Percentiles rank a stretch among this genome's conserved stretches.
phyloP scores from a whole-genome alignment of 2,329 filamentous ascomycete genomes.

The Elsinoe fawcettii region DNA sequence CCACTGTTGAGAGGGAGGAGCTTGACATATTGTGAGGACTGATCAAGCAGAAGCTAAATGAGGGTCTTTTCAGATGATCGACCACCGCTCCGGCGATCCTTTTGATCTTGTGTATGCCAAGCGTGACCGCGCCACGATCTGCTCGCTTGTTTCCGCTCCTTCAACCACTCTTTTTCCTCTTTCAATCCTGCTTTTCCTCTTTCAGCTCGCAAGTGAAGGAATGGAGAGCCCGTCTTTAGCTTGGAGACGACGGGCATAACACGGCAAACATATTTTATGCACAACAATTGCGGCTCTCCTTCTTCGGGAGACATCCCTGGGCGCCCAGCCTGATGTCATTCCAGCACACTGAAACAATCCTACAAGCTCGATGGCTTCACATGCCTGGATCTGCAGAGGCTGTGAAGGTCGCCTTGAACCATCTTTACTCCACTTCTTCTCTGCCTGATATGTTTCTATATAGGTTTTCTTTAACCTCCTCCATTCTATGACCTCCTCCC shows the following conservation, averaged over 20 bases:
- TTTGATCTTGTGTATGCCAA: background rate
- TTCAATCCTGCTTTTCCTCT: background rate
- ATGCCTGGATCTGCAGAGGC: background rate
- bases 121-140: background rate
- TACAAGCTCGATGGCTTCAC: background rate
- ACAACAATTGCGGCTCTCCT: too few species aligned
- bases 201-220: background rate
- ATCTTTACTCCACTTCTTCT: background rate
- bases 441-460: background rate
- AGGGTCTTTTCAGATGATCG: background rate
- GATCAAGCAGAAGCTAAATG: too few species aligned
- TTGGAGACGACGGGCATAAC: too few species aligned
- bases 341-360: background rate
- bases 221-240: background rate
- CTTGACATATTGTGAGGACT: too few species aligned
- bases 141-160: background rate
- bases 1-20: too few species aligned
- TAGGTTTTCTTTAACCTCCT: background rate
- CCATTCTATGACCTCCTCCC: background rate
- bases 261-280: too few species aligned
- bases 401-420: background rate
- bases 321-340: background rate
- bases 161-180: background rate
- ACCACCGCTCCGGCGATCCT: background rate
- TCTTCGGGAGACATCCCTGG: background rate